A percentile compares a stretch with the other conserved stretches of the same genome.
Conservation (phyloP, 129 eudicot genomes). For the Helianthus annuus region DNA sequence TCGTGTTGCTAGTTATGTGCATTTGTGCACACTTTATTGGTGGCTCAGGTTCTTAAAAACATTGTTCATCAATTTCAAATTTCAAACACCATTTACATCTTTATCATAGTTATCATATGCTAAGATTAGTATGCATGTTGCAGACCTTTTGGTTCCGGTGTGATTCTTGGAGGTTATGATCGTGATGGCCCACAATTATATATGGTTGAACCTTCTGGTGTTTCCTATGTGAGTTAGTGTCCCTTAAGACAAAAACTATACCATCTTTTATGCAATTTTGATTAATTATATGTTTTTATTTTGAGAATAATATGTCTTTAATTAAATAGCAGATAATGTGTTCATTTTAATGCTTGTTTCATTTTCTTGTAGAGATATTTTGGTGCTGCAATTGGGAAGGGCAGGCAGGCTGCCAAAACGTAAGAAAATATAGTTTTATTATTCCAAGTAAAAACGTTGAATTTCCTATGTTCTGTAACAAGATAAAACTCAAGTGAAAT, state of each 20-base stretch:
- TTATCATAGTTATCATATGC: conserved; percentile 9
- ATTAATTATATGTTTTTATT: not conserved
- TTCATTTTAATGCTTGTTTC: conserved; percentile 17
- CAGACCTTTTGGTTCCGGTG: conserved; percentile 98
- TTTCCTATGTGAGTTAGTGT: conserved; percentile 81
- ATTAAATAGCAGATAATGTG: not conserved
- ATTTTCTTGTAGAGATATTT: conserved; percentile 68
- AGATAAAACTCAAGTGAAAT: too few relatives aligned
- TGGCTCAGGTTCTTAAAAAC: conserved; percentile 82
- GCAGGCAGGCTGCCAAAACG: conserved; percentile 99
- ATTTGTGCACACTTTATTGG: conserved; percentile 94
- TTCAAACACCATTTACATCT: not conserved
- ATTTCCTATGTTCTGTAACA: not conserved
- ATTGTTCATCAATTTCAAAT: conserved; percentile 1
- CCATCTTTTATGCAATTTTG: too few relatives aligned
- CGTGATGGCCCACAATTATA: conserved; percentile 95
- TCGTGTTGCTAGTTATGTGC: conserved; percentile 97
- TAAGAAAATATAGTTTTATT: conserved; percentile 33
- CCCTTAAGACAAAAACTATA: not conserved
- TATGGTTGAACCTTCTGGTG: conserved; percentile 98
- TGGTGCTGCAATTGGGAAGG: conserved; percentile 98
- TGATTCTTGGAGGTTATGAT: conserved; percentile 94
- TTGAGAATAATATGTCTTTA: not conserved
- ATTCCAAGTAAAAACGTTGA: not conserved
- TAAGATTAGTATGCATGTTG: conserved; percentile 24